Evolutionary conservation across 164 flowering plant species (phyloP), one percentile per base, ranked within the genome.

Genomic region (Stephania yunnanensis): DNA sequence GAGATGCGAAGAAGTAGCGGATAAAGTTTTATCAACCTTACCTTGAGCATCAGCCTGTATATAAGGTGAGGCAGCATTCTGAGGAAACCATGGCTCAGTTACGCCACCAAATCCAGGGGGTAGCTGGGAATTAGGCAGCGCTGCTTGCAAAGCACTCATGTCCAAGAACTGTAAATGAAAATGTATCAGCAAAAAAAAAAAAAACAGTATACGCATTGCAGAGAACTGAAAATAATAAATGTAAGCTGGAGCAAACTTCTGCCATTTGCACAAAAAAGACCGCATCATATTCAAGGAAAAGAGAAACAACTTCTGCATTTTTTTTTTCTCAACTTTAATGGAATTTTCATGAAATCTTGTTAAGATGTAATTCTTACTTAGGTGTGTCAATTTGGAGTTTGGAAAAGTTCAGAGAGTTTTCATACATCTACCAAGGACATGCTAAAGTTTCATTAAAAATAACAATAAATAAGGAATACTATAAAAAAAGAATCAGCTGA

Each of bases 121-220:
- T 77, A 80, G 69, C 70, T 82, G 83, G 42, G 83, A 61, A 83
- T 80, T 79, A n/a, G 97, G 97, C 71, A 95, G 78, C 45, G 92
- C 90, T 64, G 89, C 80, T 80, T 91, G 92, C 81, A 93, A 80
- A 53, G 97, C 84, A 77, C 85, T 87, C 93, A 93, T 90, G 82
- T 89, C 90, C 79, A 89, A 83, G 80, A 92, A 89, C 95, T 95
- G 85, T 81, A 81, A 71, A 19, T 4, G 19, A 44, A 70, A 67
- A 22, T 46, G 52, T n/a, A 31, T 13, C 52, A 61, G 22, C 44
- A 65, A 64, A 12, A 71, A 15, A 50, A 66, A 58, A 50, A 44
- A 7, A 52, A 74, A 4, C 36, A 45, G 7, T 36, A 46, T 61
- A 1, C 31, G 45, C 44, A 44, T 20, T 73, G 69, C 68, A 64